Conservation (phyloP, 2,329 filamentous ascomycete species). For the Stemphylium lycopersici region DNA sequence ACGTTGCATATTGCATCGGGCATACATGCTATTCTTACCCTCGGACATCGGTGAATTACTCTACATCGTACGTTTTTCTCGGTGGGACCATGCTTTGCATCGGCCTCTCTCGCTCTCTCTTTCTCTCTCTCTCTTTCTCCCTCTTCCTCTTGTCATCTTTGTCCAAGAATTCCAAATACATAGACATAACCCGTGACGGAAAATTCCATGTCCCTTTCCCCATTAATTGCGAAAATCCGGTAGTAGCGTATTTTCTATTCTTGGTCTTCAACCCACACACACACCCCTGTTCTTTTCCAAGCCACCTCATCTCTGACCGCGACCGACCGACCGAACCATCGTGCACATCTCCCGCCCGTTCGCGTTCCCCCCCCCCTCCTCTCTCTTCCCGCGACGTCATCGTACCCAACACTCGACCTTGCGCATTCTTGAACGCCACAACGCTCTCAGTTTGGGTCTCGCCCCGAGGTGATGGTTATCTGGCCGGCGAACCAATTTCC, state of each 20-base stretch:
- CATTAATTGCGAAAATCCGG: neutral
- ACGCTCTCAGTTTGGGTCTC: neutral
- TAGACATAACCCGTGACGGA: neutral
- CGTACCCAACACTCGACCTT: neutral
- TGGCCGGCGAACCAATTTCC: neutral
- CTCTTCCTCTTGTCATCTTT: neutral
- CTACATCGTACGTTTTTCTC: neutral
- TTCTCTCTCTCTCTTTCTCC: too few species aligned
- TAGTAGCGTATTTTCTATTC: neutral
- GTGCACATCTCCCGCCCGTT: slow-evolving; percentile 7
- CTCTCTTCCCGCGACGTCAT: neutral
- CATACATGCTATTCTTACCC: neutral
- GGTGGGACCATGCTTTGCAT: neutral
- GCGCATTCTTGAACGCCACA: neutral
- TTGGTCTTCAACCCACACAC: neutral
- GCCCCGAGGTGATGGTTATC: neutral
- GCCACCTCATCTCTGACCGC: neutral
- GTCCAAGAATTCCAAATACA: neutral
- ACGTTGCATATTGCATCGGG: neutral
- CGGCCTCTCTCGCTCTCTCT: neutral
- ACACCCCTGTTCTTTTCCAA: neutral
- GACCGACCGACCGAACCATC: neutral
- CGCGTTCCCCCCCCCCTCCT: neutral
- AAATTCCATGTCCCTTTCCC: neutral
- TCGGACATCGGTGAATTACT: neutral